Percentiles rank a stretch among this genome's conserved stretches.
phyloP scores from a whole-genome alignment of 148 eudicot genomes.

The Camellia granthamiana region DNA sequence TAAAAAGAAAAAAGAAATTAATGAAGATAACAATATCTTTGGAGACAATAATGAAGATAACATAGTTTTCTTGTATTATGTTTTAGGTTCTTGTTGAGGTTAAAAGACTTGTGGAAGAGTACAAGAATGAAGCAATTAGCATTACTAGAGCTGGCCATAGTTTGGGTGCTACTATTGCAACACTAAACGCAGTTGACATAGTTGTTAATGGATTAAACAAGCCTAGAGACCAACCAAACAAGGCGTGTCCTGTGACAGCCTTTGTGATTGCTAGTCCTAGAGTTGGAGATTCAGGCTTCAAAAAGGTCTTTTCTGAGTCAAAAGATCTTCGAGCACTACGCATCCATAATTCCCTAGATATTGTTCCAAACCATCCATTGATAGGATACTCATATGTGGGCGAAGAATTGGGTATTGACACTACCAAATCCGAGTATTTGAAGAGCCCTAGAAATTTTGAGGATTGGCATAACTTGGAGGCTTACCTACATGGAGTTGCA shows the following conservation, averaged over 20 bases:
- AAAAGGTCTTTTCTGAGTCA: conserved; percentile 20
- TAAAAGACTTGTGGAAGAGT: conserved; percentile 39
- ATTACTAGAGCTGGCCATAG: conserved; percentile 65
- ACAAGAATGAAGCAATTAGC: conserved; percentile 60
- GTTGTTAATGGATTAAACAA: conserved; percentile 43
- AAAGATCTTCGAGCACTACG: conserved; percentile 36
- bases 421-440: conserved; percentile 51
- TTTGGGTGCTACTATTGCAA: conserved; percentile 60
- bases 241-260: conserved; percentile 50
- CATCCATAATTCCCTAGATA: conserved; percentile 40
- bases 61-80: neutral
- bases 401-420: conserved; percentile 47
- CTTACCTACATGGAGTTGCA: conserved; percentile 72
- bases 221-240: conserved; percentile 22
- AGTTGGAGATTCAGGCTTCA: conserved; percentile 59
- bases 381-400: conserved; percentile 60
- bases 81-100: conserved; percentile 58
- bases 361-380: conserved; percentile 54
- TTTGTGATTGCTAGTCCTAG: conserved; percentile 59
- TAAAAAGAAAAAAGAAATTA: too few relatives aligned
- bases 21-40: too few relatives aligned
- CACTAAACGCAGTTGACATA: conserved; percentile 63
- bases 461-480: conserved; percentile 73
- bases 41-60: too few relatives aligned
- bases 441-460: conserved; percentile 40